Conservation (phyloP, 257 asterid genomes). For the Gynochthodes officinalis region DNA sequence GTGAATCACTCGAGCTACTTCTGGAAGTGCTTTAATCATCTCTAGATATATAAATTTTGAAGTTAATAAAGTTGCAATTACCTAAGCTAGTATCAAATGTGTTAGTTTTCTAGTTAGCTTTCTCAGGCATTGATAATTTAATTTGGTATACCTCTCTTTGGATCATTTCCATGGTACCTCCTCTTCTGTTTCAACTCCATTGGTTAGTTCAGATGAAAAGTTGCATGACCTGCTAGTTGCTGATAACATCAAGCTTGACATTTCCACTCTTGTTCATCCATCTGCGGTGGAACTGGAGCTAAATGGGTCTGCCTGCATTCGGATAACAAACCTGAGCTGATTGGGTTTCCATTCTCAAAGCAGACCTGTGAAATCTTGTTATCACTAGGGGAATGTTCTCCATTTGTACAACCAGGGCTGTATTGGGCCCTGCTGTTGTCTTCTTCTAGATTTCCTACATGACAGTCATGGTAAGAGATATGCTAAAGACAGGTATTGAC, state of each 20-base stretch:
- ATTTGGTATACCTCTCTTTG: not conserved
- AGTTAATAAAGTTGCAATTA: not conserved
- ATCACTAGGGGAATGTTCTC: not conserved
- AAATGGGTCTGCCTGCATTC: no score
- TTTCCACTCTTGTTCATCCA: no score
- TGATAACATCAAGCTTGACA: constrained; percentile 5
- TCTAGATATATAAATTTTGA: not conserved
- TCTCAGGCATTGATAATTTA: constrained; percentile 7
- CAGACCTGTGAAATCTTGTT: not conserved
- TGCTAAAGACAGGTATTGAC: constrained; percentile 1
- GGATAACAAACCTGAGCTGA: no score
- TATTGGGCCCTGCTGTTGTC: constrained; percentile 5
- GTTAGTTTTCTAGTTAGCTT: not conserved
- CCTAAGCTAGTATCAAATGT: not conserved
- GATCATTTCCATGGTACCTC: constrained; percentile 3
- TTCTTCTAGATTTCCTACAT: constrained; percentile 35
- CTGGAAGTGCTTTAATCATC: not conserved
- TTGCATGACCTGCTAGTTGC: not conserved
- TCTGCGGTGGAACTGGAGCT: no score
- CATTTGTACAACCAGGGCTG: not conserved
- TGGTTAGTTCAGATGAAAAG: not conserved
- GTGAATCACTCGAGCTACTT: not conserved
- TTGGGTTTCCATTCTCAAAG: not conserved
- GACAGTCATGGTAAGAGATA: constrained; percentile 27
- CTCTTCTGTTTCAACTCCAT: not conserved